A percentile compares a stretch with the other conserved stretches of the same genome.
Conservation (phyloP, 495 filamentous ascomycete genomes). For the Penicillium subrubescens region DNA sequence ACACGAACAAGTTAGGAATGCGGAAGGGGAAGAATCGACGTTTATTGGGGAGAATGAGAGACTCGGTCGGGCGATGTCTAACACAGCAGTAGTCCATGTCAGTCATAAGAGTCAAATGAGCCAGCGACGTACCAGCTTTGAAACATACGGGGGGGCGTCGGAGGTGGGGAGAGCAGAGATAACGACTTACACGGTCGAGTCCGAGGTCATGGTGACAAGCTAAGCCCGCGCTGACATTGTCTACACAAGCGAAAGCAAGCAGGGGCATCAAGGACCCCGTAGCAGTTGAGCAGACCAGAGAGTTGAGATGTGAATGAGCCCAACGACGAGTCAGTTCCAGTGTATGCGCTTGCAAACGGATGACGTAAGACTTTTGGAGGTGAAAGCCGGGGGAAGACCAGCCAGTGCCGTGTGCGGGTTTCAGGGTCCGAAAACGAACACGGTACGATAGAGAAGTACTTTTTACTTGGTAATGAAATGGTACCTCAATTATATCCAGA, state of each 20-base stretch:
- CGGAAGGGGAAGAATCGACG: slow-evolving; percentile 73
- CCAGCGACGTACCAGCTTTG: slow-evolving; percentile 8
- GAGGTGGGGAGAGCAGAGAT: slow-evolving; percentile 17
- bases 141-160: slow-evolving; percentile 4
- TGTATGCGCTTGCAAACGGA: slow-evolving; percentile 32
- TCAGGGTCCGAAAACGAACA: slow-evolving; percentile 23
- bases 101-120: slow-evolving; percentile 12
- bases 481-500: neutral
- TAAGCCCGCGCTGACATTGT: slow-evolving; percentile 41
- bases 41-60: slow-evolving; percentile 62
- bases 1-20: slow-evolving; percentile 72
- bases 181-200: slow-evolving; percentile 42
- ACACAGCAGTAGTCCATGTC: slow-evolving; percentile 7
- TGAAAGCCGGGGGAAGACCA: slow-evolving; percentile 34
- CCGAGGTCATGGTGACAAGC: slow-evolving; percentile 48
- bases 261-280: slow-evolving; percentile 15
- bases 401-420: slow-evolving; percentile 24
- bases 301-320: neutral
- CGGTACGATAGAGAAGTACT: slow-evolving; percentile 8
- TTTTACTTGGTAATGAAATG: neutral
- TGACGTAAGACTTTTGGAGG: slow-evolving; percentile 47
- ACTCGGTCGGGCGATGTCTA: slow-evolving; percentile 60
- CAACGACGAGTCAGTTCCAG: neutral
- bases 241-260: slow-evolving; percentile 16
- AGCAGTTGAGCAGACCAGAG: slow-evolving; percentile 1